phyloP scores from a whole-genome alignment of 169 alveolate species.

The Besnoitia besnoiti region DNA sequence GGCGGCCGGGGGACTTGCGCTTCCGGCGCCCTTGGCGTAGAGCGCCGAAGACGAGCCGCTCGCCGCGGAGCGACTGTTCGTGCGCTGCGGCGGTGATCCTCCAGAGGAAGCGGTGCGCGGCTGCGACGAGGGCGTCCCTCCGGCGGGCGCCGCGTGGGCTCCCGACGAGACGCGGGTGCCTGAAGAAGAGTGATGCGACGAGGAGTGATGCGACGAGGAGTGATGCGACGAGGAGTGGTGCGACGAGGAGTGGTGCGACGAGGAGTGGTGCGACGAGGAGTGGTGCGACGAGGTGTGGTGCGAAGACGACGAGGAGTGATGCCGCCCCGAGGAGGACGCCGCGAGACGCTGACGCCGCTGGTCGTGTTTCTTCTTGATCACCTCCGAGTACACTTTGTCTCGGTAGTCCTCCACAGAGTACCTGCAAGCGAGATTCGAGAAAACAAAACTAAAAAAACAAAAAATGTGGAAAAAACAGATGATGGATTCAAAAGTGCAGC shows the following conservation, averaged over 20 bases:
- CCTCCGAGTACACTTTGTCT: slow-evolving; percentile 70
- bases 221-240: background rate
- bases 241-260: background rate
- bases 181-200: too few relatives aligned
- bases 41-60: too few relatives aligned
- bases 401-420: slow-evolving; percentile 71
- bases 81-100: too few relatives aligned
- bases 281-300: background rate
- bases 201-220: background rate
- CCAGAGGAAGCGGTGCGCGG: too few relatives aligned
- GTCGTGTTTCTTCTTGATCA: slow-evolving; percentile 71
- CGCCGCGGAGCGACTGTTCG: too few relatives aligned
- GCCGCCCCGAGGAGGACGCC: background rate
- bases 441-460: background rate
- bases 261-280: background rate
- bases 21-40: too few relatives aligned
- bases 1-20: too few relatives aligned
- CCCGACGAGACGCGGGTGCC: too few relatives aligned
- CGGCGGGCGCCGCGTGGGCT: too few relatives aligned
- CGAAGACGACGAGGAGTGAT: background rate
- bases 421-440: background rate
- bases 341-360: slow-evolving; percentile 63
- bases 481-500: background rate
- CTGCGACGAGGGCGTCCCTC: too few relatives aligned
- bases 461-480: background rate